Evolutionary conservation across 2,329 filamentous ascomycete genomes (phyloP).

Genomic region (Fusarium dlaminii): DNA sequence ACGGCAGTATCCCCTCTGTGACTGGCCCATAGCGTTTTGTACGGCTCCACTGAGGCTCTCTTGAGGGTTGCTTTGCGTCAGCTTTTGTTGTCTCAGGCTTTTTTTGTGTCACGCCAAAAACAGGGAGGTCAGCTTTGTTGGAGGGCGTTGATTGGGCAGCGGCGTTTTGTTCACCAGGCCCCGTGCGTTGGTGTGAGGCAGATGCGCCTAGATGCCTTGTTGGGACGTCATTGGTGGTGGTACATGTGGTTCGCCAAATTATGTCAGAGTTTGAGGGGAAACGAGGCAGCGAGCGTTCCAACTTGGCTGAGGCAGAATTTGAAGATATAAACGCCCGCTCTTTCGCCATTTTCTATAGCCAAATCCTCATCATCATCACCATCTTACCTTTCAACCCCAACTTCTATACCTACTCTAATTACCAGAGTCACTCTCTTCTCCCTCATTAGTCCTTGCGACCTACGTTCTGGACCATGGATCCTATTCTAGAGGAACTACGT

Average conservation of each 20-base stretch:
- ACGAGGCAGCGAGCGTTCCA: not conserved
- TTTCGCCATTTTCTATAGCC: not conserved
- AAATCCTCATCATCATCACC: not conserved
- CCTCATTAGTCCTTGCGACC: not conserved
- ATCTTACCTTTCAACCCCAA: not conserved
- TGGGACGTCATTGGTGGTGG: not conserved
- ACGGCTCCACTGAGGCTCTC: not conserved
- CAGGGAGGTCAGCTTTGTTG: not conserved
- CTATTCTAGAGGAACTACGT: rapidly evolving
- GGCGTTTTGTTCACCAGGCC: not conserved
- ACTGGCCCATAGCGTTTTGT: not conserved
- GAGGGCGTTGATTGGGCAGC: not conserved
- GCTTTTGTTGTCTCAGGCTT: not conserved
- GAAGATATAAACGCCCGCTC: not conserved
- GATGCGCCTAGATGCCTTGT: not conserved
- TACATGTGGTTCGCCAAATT: not conserved
- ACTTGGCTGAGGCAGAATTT: not conserved
- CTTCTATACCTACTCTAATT: not conserved
- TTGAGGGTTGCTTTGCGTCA: not conserved
- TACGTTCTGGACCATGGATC: not conserved
- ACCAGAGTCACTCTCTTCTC: not conserved
- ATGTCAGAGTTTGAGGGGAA: not conserved
- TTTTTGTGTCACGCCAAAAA: not conserved
- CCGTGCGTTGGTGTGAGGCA: not conserved
- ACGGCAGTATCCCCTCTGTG: not conserved